Base-by-base conservation (phyloP, 2,329 filamentous ascomycete species). In the Ascochyta rabiei region DNA sequence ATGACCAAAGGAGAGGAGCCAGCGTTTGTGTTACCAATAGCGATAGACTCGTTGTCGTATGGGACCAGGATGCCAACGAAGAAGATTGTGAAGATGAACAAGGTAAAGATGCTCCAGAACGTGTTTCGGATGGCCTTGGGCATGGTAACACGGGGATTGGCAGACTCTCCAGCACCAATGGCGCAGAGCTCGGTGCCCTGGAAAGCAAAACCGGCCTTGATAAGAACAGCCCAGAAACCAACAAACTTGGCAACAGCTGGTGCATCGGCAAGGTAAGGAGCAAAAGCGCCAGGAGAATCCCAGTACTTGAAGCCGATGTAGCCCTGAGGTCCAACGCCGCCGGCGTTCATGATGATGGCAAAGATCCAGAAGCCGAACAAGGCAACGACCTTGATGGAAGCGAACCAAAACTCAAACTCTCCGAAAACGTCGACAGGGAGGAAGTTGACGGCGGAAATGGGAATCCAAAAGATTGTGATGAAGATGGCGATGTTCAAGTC, bases 401-500 rank as follows among this genome's bases (percentile, higher is more conserved):
- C 86, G 63, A 93, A 86, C 83, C 87, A 91, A 75, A 92, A 90
- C 71, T 93, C 90, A 24, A 90, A 79, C 69, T 93, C 88, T 34
- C 89, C 90, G 62, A 90, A 93, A 61, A 86, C 85, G 45, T 83
- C 82, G 39, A 93, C 85, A 2, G 89, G 88, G 31, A 92, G 72
- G 69, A 90, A 85, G 74, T 93, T 92, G 67, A 88, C 70, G 1
- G 79, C 78, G 0, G 86, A 88, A 67, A 93, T 88, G 30, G 89
- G 71, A 28, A 86, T 81, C 72, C 88, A 90, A 76, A 92, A 91
- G 49, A 91, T 77, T 34, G 82, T 82, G 64, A 92, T 90, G 75
- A 88, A 90, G 61, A 92, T 86, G 54, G 82, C 89, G 49, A 90
- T 84, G 65, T 80, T 86, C 54, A 91, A 75, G 18, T 74, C 70